Percentiles rank a stretch among this genome's conserved stretches.
phyloP scores from a whole-genome alignment of 768 basidiomycete genomes.

The Suillus ampliporus region DNA sequence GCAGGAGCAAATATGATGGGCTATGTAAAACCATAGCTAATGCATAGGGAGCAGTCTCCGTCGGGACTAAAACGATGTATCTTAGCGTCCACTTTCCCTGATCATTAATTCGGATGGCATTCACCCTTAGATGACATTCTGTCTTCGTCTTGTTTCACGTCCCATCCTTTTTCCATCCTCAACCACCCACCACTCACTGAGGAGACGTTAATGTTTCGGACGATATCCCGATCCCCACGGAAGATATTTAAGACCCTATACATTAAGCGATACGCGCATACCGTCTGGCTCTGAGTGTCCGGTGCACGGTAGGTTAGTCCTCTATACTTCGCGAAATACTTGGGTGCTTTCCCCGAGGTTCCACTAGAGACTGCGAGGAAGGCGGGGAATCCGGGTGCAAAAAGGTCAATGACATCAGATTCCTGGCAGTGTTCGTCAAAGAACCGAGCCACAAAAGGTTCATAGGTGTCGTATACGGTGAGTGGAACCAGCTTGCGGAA shows the following conservation, averaged over 20 bases:
- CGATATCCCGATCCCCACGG: not conserved
- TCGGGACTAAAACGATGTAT: slow-evolving; percentile 11
- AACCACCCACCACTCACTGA: not conserved
- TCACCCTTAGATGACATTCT: slow-evolving; percentile 10
- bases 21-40: slow-evolving; percentile 18
- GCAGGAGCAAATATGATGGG: slow-evolving; percentile 22
- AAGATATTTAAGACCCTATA: not conserved
- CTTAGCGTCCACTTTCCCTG: not conserved
- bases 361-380: slow-evolving; percentile 19
- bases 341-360: slow-evolving; percentile 19
- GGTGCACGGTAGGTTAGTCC: not conserved
- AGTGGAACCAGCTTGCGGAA: slow-evolving; percentile 23
- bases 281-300: not conserved
- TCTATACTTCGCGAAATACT: slow-evolving; percentile 15
- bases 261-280: not conserved
- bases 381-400: slow-evolving; percentile 21
- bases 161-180: slow-evolving; percentile 18
- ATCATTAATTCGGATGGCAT: not conserved
- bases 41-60: slow-evolving; percentile 17
- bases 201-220: slow-evolving; percentile 17
- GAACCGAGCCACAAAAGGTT: slow-evolving; percentile 19
- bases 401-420: slow-evolving; percentile 15
- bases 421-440: slow-evolving; percentile 16
- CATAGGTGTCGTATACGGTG: slow-evolving; percentile 17
- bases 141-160: slow-evolving; percentile 18